Evolutionary conservation across 2,329 filamentous ascomycete species (phyloP), one percentile per base, ranked within the genome.

Genomic region (Colletotrichum sp.): DNA sequence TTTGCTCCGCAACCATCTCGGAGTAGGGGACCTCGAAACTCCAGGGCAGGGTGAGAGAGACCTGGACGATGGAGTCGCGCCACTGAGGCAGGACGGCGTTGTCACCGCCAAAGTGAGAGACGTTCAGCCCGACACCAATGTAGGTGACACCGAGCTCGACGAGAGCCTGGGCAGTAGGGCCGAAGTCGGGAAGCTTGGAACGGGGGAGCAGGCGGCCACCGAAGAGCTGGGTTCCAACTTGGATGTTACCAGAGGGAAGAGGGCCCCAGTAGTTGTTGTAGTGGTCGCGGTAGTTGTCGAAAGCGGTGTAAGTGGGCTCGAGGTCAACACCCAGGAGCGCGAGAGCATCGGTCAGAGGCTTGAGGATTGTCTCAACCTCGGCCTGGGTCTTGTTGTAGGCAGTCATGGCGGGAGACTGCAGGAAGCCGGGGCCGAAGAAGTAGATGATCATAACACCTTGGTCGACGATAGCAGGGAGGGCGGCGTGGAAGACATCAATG

Each of bases 51-150:
- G 72, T 75, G 72, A 79, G 76, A 72, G 86, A 80, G 8, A 80
- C 77, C 68, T 83, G 80, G 30, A 84, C 78, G 44, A 87, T 77
- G 7, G 86, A 78, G 25, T 82, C 79, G 22, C 86, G 81, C 86
- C 86, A 88, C 19, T 82, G 82, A 1, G 87, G 87, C 6, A 87
- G 85, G 3, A 87, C 85, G 0, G 87, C 77, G 34, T 86, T 85
- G 62, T 66, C 57, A 5, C 67, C 64, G 30, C 74, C 74, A 25
- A 76, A 76, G 70, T 34, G 74, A 9, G 74, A 76, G 36, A 77
- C 75, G 63, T 77, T 57, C 13, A 77, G 65, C 15, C 71, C 75
- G 52, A 75, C 67, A 6, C 75, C 75, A 49, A 77, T 75, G 67
- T 68, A 77, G 59, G 72, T 75, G 15, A 75, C 71, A 30, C 71